A percentile compares a stretch with the other conserved stretches of the same genome.
phyloP scores from a whole-genome alignment of 257 asterid species.

The Lycium barbarum region DNA sequence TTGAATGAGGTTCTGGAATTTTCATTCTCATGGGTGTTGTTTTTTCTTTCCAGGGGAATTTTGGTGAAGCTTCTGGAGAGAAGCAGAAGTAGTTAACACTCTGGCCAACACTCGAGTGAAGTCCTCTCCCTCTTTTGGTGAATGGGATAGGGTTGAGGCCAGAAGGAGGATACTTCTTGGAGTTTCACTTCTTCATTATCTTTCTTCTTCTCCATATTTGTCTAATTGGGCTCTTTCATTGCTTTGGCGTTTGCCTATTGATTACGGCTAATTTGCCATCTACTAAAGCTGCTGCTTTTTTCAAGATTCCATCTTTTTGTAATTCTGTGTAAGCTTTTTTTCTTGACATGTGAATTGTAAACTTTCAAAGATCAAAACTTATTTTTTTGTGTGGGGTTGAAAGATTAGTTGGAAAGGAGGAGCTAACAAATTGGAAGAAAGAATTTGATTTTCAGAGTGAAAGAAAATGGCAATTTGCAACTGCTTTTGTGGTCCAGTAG shows the following conservation, averaged over 20 bases:
- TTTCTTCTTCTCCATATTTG: constrained; percentile 40
- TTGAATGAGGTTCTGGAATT: constrained; percentile 29
- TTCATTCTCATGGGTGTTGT: constrained; percentile 32
- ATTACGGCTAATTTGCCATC: constrained; percentile 58
- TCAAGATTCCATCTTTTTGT: constrained; percentile 28
- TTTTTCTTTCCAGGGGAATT: constrained; percentile 45
- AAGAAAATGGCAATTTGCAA: constrained; percentile 49
- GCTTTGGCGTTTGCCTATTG: constrained; percentile 66
- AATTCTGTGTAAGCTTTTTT: neutral
- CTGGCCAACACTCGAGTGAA: constrained; percentile 63
- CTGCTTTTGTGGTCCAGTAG: constrained; percentile 53
- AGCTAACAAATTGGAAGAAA: neutral
- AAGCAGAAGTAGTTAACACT: constrained; percentile 53
- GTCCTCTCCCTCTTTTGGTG: constrained; percentile 36
- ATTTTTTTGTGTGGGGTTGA: constrained; percentile 7
- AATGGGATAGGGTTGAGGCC: constrained; percentile 49
- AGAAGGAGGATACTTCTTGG: constrained; percentile 37
- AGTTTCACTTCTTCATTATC: constrained; percentile 38
- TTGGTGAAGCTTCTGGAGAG: constrained; percentile 60
- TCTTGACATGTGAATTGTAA: constrained; percentile 42
- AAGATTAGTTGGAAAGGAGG: neutral
- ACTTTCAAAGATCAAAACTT: constrained; percentile 17
- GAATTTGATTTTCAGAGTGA: neutral
- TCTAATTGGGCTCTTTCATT: constrained; percentile 47
- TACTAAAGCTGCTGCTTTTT: constrained; percentile 26